Conservation (phyloP, 768 basidiomycete species). For the Kwoniella heveanensis region DNA sequence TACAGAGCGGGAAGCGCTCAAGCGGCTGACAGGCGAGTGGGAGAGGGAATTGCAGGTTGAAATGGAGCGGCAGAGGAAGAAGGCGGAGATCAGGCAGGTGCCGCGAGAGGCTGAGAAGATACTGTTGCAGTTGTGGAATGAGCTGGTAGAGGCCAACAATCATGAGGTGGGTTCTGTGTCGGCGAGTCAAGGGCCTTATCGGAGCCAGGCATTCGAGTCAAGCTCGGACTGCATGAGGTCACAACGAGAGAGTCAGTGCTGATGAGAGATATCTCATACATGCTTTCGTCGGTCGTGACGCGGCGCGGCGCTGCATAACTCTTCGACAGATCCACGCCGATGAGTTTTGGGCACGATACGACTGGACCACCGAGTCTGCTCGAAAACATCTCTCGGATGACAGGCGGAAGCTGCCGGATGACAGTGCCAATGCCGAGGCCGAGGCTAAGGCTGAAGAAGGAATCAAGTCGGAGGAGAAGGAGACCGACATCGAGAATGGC, state of each 20-base stretch:
- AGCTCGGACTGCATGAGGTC: no score
- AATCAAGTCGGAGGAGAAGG: background rate
- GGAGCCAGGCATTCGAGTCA: no score
- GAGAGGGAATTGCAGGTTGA: slow-evolving; percentile 26
- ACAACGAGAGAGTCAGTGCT: background rate
- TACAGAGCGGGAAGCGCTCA: slow-evolving; percentile 43
- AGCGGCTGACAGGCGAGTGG: slow-evolving; percentile 34
- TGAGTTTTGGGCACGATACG: slow-evolving; percentile 44
- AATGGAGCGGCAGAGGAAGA: slow-evolving; percentile 27
- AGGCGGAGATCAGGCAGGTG: slow-evolving; percentile 15
- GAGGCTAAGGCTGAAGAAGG: background rate
- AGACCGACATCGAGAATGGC: background rate
- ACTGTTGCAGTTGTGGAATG: slow-evolving; percentile 46
- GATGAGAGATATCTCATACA: no score
- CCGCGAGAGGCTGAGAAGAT: slow-evolving; percentile 34
- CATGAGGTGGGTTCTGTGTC: slow-evolving; percentile 50
- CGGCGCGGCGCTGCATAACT: no score
- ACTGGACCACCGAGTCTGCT: slow-evolving; percentile 43
- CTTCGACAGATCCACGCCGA: slow-evolving; percentile 36
- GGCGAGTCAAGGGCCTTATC: no score
- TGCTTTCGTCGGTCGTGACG: background rate
- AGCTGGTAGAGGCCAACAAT: slow-evolving; percentile 30
- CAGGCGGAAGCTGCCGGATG: background rate
- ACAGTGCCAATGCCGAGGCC: background rate
- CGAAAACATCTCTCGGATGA: slow-evolving; percentile 19